Conservation (phyloP, 2,329 filamentous ascomycete genomes). For the Ceratocystis harringtonii region DNA sequence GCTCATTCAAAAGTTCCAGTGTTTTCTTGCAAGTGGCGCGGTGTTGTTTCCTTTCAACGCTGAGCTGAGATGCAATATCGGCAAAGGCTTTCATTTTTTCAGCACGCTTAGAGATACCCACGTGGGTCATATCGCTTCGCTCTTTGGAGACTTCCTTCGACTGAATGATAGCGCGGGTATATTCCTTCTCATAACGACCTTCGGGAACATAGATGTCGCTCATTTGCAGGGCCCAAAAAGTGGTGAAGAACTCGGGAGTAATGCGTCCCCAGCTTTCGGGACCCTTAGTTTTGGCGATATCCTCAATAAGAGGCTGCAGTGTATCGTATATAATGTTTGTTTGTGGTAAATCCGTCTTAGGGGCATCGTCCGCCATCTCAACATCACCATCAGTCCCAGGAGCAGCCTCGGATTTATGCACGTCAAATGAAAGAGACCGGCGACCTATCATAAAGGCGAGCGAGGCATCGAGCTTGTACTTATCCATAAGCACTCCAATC, state of each 20-base stretch:
- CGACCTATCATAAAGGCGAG: constrained; percentile 77
- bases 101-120: constrained; percentile 51
- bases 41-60: constrained; percentile 18
- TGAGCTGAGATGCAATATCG: constrained; percentile 32
- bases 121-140: constrained; percentile 55
- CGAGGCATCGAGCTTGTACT: constrained; percentile 65
- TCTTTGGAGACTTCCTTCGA: constrained; percentile 54
- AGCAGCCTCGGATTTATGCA: constrained; percentile 24
- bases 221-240: constrained; percentile 82
- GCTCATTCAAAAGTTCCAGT: constrained; percentile 53
- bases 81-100: constrained; percentile 54
- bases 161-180: constrained; percentile 51
- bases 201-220: constrained; percentile 66
- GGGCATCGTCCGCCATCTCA: constrained; percentile 16
- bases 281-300: constrained; percentile 47
- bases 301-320: constrained; percentile 57
- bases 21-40: constrained; percentile 15
- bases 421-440: constrained; percentile 52
- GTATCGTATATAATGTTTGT: constrained; percentile 13
- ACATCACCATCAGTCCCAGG: constrained; percentile 11
- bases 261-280: constrained; percentile 52
- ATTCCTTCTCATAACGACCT: constrained; percentile 64
- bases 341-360: not conserved
- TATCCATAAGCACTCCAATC: constrained; percentile 55
- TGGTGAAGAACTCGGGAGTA: constrained; percentile 67